Percentiles rank a stretch among this genome's conserved stretches.
phyloP scores from a whole-genome alignment of 2,329 filamentous ascomycete genomes.

The Leptographium procerum region DNA sequence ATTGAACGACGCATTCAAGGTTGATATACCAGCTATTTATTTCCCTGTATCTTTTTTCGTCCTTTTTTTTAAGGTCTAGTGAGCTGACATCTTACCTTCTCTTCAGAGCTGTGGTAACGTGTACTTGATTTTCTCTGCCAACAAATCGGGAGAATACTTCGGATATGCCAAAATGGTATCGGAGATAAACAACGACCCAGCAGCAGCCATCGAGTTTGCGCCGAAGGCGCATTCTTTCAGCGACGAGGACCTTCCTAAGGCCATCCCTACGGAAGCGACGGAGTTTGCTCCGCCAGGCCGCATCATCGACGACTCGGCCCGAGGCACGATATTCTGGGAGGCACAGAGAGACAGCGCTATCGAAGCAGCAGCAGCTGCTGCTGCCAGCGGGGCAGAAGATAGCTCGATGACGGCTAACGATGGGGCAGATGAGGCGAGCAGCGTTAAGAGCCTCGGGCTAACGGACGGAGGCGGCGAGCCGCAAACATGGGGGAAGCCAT shows the following conservation, averaged over 20 bases:
- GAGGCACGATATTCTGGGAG: conserved; percentile 98
- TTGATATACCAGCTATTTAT: conserved; percentile 25
- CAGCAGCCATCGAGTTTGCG: conserved; percentile 57
- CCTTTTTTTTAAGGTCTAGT: no score
- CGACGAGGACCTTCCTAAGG: conserved; percentile 60
- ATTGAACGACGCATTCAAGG: conserved; percentile 74
- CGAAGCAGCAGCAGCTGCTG: conserved; percentile 16
- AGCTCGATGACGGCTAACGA: neutral
- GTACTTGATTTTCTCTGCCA: conserved; percentile 88
- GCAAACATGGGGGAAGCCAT: conserved; percentile 81
- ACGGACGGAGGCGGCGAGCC: conserved; percentile 27
- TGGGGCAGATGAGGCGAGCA: conserved; percentile 18
- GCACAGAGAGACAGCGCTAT: conserved; percentile 39
- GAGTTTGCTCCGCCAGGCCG: conserved; percentile 68
- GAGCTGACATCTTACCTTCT: neutral
- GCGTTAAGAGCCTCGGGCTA: conserved; percentile 26
- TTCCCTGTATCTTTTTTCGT: neutral
- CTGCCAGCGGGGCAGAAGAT: neutral
- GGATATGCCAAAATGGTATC: conserved; percentile 89
- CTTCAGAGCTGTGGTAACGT: conserved; percentile 68
- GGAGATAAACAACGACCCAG: conserved; percentile 65
- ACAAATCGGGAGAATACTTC: conserved; percentile 95
- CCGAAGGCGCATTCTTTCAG: conserved; percentile 48
- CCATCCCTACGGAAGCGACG: conserved; percentile 68
- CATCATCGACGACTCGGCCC: conserved; percentile 83